Base-by-base conservation (phyloP, 2,329 filamentous ascomycete species). In the Alternaria brassicae region DNA sequence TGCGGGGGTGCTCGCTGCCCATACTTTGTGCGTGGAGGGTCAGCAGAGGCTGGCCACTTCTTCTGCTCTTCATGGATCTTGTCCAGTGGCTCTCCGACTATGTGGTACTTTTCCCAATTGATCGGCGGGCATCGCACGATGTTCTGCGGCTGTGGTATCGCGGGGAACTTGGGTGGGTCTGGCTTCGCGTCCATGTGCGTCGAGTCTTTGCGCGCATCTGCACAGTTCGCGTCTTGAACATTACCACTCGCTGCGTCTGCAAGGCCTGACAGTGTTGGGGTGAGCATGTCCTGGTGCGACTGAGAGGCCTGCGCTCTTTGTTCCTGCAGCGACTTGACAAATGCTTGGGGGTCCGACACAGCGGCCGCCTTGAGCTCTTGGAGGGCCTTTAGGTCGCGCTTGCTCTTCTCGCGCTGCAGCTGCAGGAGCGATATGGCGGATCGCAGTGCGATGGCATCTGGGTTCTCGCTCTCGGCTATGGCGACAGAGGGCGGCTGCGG, bases 31-130 rank as follows among this genome's bases (percentile, higher is more conserved):
- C 69, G 69, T 21, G 72, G 71, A 44, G 75, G 73, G 80, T 78
- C 81, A 9, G 79, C 77, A 7, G 78, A 59, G 17, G 67, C 70
- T 19, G 74, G 74, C 67, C 73, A 76, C 48, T 81, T 79, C 52
- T 88, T 80, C 79, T 97, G 93, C 72, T 96, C 91, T 50, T 88
- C 85, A 75, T 97, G 93, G 63, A 97, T 82, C 74, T 88, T 91
- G 77, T 97, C 92, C 34, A 97, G 83, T 1, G 91, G 87, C 60
- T 91, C 89, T 48, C 92, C 93, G 3, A 95, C 88, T n/a, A 97
- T 84, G 68, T 92, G 91, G 77, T 98, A 98, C 74, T 97, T 93
- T 12, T 89, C 87, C 94, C 94, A 98, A 81, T 97, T 97, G 72
- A 98, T 89, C 8, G 92, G 90, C 8, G 94, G 94, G 80, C 89